Evolutionary conservation across 2,329 filamentous ascomycete genomes (phyloP).

Genomic region (Talaromyces atroroseus): DNA sequence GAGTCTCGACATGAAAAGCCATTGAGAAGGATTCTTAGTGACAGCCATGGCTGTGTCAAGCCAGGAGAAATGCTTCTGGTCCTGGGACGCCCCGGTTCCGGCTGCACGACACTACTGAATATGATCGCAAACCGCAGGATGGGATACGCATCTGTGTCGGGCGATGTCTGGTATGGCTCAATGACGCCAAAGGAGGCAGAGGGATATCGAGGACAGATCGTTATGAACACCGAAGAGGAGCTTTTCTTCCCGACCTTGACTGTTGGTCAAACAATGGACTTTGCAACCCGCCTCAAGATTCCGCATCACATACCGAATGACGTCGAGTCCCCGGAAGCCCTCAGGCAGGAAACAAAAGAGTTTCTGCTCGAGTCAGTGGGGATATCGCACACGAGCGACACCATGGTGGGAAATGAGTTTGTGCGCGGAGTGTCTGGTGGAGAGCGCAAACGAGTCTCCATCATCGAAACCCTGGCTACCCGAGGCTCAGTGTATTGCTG

Average conservation of each 20-base stretch:
- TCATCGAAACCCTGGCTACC: constrained; percentile 59
- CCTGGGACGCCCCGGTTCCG: constrained; percentile 62
- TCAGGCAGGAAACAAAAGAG: constrained; percentile 44
- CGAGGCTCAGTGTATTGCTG: constrained; percentile 57
- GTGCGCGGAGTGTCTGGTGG: constrained; percentile 63
- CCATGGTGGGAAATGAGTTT: constrained; percentile 63
- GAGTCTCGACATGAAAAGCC: constrained; percentile 53
- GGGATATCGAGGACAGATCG: constrained; percentile 53
- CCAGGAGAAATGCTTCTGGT: constrained; percentile 69
- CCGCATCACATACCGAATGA: constrained; percentile 46
- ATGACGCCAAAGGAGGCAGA: constrained; percentile 38
- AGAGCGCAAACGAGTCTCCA: constrained; percentile 64
- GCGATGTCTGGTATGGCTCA: constrained; percentile 54
- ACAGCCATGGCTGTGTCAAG: constrained; percentile 63
- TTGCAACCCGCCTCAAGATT: constrained; percentile 54
- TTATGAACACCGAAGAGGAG: constrained; percentile 52
- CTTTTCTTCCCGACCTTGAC: constrained; percentile 48
- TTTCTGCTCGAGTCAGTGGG: constrained; percentile 55
- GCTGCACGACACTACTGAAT: constrained; percentile 67
- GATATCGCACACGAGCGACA: constrained; percentile 56
- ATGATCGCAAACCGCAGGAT: constrained; percentile 59
- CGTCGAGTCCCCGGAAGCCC: constrained; percentile 40
- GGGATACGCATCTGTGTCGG: constrained; percentile 54
- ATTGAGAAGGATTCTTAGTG: constrained; percentile 57
- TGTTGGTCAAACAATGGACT: constrained; percentile 49